Percentiles rank a stretch among this genome's conserved stretches.
phyloP scores from a whole-genome alignment of 495 filamentous ascomycete genomes.

The Penicillium egyptiacum region DNA sequence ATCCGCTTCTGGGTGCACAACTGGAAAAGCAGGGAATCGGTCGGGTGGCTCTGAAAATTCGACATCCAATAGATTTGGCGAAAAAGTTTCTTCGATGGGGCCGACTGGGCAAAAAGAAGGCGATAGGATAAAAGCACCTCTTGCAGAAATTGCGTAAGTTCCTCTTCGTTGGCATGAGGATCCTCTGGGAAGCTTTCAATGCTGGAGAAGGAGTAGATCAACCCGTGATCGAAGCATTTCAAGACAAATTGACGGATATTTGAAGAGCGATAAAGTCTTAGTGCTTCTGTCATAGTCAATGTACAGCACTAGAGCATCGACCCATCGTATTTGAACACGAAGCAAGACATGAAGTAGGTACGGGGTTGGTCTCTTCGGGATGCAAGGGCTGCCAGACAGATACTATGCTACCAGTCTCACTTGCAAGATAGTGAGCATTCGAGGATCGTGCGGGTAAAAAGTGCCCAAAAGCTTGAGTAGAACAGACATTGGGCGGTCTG shows the following conservation, averaged over 20 bases:
- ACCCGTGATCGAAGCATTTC: neutral
- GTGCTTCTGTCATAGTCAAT: neutral
- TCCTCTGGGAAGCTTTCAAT: neutral
- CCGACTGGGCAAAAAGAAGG: neutral
- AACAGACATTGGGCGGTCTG: neutral
- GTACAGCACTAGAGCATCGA: neutral
- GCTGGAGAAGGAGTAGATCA: neutral
- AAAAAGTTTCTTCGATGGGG: neutral
- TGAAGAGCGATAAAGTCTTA: neutral
- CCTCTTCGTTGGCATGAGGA: neutral
- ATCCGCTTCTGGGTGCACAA: neutral
- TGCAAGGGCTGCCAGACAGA: neutral
- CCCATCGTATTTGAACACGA: neutral
- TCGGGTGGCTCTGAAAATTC: neutral
- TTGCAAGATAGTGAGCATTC: neutral
- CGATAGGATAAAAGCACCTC: neutral
- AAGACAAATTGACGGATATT: neutral
- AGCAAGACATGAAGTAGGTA: neutral
- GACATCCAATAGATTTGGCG: neutral
- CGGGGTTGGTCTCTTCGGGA: neutral
- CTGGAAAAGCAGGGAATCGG: neutral
- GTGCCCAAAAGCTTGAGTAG: neutral
- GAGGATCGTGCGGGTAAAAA: neutral
- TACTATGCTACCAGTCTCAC: neutral
- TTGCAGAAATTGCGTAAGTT: neutral